Evolutionary conservation across 2,329 filamentous ascomycete genomes (phyloP), one percentile per base, ranked within the genome.

Genomic region (Aspergillus terreus): DNA sequence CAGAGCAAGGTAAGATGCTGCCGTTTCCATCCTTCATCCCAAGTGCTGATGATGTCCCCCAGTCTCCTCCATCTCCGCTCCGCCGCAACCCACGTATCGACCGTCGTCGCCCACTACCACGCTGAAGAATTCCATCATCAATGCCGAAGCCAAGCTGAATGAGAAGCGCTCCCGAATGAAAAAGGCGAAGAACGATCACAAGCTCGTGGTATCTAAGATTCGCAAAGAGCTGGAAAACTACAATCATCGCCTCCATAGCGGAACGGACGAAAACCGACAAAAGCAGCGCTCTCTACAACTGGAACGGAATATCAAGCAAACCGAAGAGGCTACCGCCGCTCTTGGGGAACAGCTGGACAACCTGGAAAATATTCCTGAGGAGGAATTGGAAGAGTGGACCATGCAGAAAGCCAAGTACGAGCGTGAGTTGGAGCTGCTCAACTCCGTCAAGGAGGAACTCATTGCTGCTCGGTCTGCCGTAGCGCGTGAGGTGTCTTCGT

Each of bases 61-160:
- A 51, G 57, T 76, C 36, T 66, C 66, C 50, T 66, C 71, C 47
- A 66, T 75, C 23, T 67, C 75, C 15, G 73, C 80, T 23, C 74
- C 80, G 41, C 75, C 78, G 45, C 81, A 82, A 54, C 80, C 82
- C 55, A 76, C 80, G 27, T 76, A 85, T 50, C 79, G 82, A 41
- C 83, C 83, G 43, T 82, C 82, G 36, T 86, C 83, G 21, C 83
- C 83, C 14, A 81, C 79, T 12, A 85, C 83, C 14, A 86, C 83
- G 1, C 71, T 86, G 46, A 84, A 80, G 65, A 84, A 85, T 53
- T 85, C 83, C 6, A 84, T 86, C 49, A 73, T 79, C 55, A 81
- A 82, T 36, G 81, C 81, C 36, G 82, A 86, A 63, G 74, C 77
- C 47, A 83, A 83, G 61, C 69, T 85, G 23, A 78, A 78, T 54